Base-by-base conservation (phyloP, 2,329 filamentous ascomycete species). In the Aspergillus quadricinctus region DNA sequence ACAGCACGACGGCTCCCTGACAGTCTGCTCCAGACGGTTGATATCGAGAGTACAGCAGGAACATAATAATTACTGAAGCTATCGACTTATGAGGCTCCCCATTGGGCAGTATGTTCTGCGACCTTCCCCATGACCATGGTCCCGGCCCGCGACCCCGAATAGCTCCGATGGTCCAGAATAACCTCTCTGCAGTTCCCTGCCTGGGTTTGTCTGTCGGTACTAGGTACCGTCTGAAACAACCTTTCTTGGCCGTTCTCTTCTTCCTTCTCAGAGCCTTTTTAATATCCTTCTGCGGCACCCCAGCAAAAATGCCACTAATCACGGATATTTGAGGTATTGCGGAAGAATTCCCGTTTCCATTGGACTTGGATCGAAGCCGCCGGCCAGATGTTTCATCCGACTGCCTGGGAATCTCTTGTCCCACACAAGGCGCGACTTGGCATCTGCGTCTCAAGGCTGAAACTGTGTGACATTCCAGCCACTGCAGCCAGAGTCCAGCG, bases 321-420 rank as follows among this genome's bases (percentile, higher is more conserved):
- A 17, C 31, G 4, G 4, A 17, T 17, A 3, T 17, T 17, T 6
- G 31, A 37, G 31, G 31, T 17, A 17, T 37, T 17, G 31, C 31
- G 31, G 31, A 37, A 37, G 31, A 6, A 3, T 57, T 27, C 48
- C 52, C 14, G 9, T 43, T 55, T 6, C 11, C 40, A 46, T 48
- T 31, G 37, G 49, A 48, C 25, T 25, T 51, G 50, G 50, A 43
- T 50, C 43, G 14, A 35, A 41, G 29, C 43, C 14, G 28, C 14
- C 52, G 35, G 14, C n/a, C 48, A 53, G 37, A 37, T 54, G 57
- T 61, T 59, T 59, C 57, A 61, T 59, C 57, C 56, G 50, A 50
- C 43, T 17, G 49, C 25, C 52, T 61, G 55, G 59, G 48, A 60
- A 55, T 46, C 7, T 27, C 43, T 46, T 46, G 43, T 46, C 43